A percentile compares a stretch with the other conserved stretches of the same genome.
Conservation (phyloP, 169 alveolate genomes). For the Plasmodium chabaudi region DNA sequence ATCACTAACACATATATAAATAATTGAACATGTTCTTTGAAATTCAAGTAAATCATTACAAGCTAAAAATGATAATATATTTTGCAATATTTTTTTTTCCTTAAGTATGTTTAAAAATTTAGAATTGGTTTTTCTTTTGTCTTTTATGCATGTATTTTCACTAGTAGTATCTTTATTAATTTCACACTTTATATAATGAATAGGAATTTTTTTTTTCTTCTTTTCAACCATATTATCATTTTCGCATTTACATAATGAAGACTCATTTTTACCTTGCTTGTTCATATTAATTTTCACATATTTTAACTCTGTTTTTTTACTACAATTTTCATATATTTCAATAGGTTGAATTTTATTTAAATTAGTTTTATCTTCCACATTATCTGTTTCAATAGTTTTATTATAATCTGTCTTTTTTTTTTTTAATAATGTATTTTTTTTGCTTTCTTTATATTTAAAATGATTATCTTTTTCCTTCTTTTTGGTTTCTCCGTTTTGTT, state of each 20-base stretch:
- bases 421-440: conserved; percentile 12
- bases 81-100: conserved; percentile 42
- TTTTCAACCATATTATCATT: too few relatives aligned
- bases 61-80: conserved; percentile 64
- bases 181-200: too few relatives aligned
- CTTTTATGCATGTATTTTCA: not conserved
- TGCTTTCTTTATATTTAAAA: not conserved
- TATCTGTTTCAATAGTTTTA: not conserved
- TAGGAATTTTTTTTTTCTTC: too few relatives aligned
- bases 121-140: not conserved
- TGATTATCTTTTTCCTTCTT: not conserved
- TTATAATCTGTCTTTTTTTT: not conserved
- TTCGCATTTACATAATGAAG: too few relatives aligned
- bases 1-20: conserved; percentile 54
- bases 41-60: conserved; percentile 49
- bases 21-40: conserved; percentile 62
- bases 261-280: too few relatives aligned
- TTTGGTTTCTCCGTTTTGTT: not conserved
- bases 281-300: too few relatives aligned
- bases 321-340: too few relatives aligned
- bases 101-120: conserved; percentile 36
- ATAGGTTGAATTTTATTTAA: too few relatives aligned
- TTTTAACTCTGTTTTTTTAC: too few relatives aligned
- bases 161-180: not conserved
- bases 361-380: too few relatives aligned